Evolutionary conservation across 2,329 filamentous ascomycete species (phyloP).

Genomic region (Colletotrichum cereale): DNA sequence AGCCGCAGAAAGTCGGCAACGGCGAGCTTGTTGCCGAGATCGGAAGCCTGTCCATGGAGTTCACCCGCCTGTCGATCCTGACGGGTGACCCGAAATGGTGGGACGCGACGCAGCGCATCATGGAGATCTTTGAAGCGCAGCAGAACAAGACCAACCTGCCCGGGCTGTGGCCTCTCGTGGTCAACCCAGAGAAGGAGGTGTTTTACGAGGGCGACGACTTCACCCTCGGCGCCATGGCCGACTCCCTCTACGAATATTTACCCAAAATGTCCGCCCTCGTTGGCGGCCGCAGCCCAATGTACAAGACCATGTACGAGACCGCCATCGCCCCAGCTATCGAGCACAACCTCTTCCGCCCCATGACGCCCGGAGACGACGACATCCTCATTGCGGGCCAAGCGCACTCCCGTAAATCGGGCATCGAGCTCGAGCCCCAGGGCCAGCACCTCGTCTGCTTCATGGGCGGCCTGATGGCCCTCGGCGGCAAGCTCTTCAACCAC

Average conservation of each 20-base stretch:
- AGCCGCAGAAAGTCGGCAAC: constrained; percentile 40
- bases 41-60: constrained; percentile 77
- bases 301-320: constrained; percentile 72
- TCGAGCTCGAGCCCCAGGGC: constrained; percentile 57
- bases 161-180: constrained; percentile 78
- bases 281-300: constrained; percentile 71
- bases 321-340: constrained; percentile 71
- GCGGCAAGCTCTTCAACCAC: constrained; percentile 70
- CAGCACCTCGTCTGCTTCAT: constrained; percentile 78
- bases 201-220: constrained; percentile 56
- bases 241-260: constrained; percentile 71
- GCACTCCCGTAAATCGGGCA: constrained; percentile 41
- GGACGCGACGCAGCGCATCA: constrained; percentile 81
- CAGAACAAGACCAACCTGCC: constrained; percentile 78
- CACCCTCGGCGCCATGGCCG: constrained; percentile 65
- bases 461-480: constrained; percentile 78
- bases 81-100: constrained; percentile 79
- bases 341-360: constrained; percentile 77
- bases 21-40: constrained; percentile 68
- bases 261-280: constrained; percentile 75
- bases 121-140: constrained; percentile 73
- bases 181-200: constrained; percentile 69
- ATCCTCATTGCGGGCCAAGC: constrained; percentile 64
- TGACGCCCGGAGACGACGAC: constrained; percentile 70
- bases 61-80: constrained; percentile 78